A percentile compares a stretch with the other conserved stretches of the same genome.
Conservation (phyloP, 345 rosid genomes). For the Arabidopsis thaliana region TAIR10.1 NC_003075.7:14274501-14275000, state of each 20-base stretch:
- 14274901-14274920: background rate
- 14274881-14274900: background rate
- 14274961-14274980: background rate
- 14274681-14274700: too few species aligned
- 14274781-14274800: too few species aligned
- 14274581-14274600: constrained; percentile 63
- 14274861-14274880: background rate
- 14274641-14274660: constrained; percentile 3
- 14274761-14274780: too few species aligned
- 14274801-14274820: too few species aligned
- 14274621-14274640: constrained; percentile 69
- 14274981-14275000: constrained; percentile 69
- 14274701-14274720: too few species aligned
- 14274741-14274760: too few species aligned
- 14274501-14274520: constrained; percentile 41
- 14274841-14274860: background rate
- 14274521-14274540: constrained; percentile 60
- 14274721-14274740: too few species aligned
- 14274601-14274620: constrained; percentile 44
- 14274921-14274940: background rate
- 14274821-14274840: too few species aligned
- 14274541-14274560: constrained; percentile 72
- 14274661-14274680: background rate
- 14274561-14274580: constrained; percentile 81
- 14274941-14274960: background rate